These are phyloP conservation scores for Penicillium roqueforti DNA, from an alignment of 495 filamentous ascomycete genomes.

Conservation along the genomic window DNA sequence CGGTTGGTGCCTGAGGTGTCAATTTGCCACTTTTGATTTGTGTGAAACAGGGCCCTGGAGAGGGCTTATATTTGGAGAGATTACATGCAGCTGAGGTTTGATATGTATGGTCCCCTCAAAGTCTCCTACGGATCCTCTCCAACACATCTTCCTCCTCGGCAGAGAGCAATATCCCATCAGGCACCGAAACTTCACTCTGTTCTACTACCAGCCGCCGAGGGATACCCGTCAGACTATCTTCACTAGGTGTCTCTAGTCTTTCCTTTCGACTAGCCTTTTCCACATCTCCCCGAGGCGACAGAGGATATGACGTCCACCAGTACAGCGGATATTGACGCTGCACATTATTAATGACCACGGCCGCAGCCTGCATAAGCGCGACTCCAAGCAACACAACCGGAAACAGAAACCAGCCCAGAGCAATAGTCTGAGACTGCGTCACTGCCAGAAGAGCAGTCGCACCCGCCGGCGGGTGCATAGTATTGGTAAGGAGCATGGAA, in stretches of 20 bases:
- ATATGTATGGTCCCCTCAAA: constrained; percentile 15
- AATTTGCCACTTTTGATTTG: constrained; percentile 13
- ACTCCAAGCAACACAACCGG: constrained; percentile 63
- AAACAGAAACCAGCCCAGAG: constrained; percentile 71
- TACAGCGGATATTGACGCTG: constrained; percentile 72
- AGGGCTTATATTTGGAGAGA: not conserved
- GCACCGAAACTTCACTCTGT: constrained; percentile 27
- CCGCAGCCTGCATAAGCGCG: constrained; percentile 60
- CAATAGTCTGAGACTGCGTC: constrained; percentile 46
- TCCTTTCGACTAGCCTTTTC: constrained; percentile 22
- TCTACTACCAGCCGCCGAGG: constrained; percentile 32
- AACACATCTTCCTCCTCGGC: constrained; percentile 30
- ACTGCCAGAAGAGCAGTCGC: constrained; percentile 81
- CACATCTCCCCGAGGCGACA: constrained; percentile 22
- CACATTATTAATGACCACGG: constrained; percentile 71
- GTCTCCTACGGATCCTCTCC: constrained; percentile 30
- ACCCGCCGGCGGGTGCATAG: constrained; percentile 82
- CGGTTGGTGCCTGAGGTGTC: constrained; percentile 19
- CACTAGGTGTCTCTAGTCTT: constrained; percentile 20
- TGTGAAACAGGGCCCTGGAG: constrained; percentile 1
- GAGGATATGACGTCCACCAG: constrained; percentile 55
- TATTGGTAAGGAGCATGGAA: constrained; percentile 72
- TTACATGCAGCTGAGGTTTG: not conserved
- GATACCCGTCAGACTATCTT: constrained; percentile 25
- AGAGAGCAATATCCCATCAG: constrained; percentile 35